Conservation (phyloP, 2,329 filamentous ascomycete genomes). For the Epichloe baconii region DNA sequence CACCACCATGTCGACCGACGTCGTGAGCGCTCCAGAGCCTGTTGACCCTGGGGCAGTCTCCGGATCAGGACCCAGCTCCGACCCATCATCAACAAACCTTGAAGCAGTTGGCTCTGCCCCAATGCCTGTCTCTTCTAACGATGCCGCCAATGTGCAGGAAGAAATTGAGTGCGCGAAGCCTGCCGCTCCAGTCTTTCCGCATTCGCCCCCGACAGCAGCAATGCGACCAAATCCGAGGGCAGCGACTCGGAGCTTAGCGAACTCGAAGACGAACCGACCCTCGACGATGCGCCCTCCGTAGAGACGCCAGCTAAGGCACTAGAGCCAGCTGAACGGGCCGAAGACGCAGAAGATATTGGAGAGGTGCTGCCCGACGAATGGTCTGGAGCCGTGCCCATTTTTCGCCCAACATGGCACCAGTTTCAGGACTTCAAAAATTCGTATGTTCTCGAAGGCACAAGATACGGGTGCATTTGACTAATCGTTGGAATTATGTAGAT, state of each 20-base stretch:
- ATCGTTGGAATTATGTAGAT: constrained; percentile 30
- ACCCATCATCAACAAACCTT: constrained; percentile 4
- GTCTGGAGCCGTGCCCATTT: constrained; percentile 84
- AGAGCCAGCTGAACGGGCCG: constrained; percentile 11
- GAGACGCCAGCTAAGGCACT: constrained; percentile 11
- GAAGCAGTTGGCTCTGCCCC: constrained; percentile 5
- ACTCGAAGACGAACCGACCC: constrained; percentile 40
- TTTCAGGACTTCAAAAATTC: constrained; percentile 90
- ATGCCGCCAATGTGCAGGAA: constrained; percentile 14
- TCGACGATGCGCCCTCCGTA: constrained; percentile 19
- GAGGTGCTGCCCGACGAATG: constrained; percentile 78
- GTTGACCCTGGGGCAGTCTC: constrained; percentile 7
- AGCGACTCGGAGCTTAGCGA: constrained; percentile 56
- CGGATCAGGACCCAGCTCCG: constrained; percentile 15
- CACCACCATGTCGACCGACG: constrained; percentile 41
- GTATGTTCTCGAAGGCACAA: constrained; percentile 35
- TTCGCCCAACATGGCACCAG: constrained; percentile 89
- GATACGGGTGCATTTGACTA: constrained; percentile 14
- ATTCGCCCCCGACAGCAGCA: constrained; percentile 55
- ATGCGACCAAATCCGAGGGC: constrained; percentile 42
- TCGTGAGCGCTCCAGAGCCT: constrained; percentile 34
- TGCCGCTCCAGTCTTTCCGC: constrained; percentile 32
- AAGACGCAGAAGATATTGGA: constrained; percentile 49
- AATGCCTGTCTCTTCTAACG: constrained; percentile 12
- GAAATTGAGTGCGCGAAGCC: constrained; percentile 23